These are phyloP conservation scores for Solanum pennellii DNA, from an alignment of 257 asterid genomes.

Conservation along the genomic window DNA sequence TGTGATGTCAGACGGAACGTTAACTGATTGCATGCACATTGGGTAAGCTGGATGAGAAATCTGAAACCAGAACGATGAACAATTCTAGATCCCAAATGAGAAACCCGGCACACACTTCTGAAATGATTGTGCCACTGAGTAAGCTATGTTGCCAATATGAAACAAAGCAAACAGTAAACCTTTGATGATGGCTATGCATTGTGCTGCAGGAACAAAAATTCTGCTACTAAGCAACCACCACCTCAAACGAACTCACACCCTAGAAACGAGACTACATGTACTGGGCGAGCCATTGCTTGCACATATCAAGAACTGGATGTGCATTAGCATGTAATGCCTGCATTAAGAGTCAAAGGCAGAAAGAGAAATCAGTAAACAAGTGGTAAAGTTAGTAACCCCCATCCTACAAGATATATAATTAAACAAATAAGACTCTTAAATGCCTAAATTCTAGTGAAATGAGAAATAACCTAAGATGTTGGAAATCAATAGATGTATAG, in stretches of 20 bases:
- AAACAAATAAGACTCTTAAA: not conserved
- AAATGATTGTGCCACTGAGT: not conserved
- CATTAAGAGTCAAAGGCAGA: conserved; percentile 2
- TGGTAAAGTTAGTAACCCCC: not conserved
- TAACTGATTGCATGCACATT: not conserved
- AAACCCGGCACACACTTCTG: not conserved
- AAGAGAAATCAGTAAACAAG: not conserved
- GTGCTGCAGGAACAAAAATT: not conserved
- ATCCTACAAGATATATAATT: not conserved
- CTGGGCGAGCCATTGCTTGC: conserved; percentile 96
- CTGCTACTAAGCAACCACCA: not conserved
- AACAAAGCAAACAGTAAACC: not conserved
- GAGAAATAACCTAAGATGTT: not conserved
- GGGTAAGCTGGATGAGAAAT: not conserved
- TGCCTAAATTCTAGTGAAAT: not conserved
- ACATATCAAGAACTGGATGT: conserved; percentile 96
- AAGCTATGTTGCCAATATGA: not conserved
- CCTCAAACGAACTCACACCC: conserved; percentile 10
- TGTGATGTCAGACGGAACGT: not conserved
- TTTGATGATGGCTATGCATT: not conserved
- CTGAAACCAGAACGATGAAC: not conserved
- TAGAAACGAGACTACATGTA: conserved; percentile 47
- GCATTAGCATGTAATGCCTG: conserved; percentile 98
- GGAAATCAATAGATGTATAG: not conserved
- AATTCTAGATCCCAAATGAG: not conserved